Conservation (phyloP, 2,329 filamentous ascomycete species). For the Pestalotiopsis sp. region DNA sequence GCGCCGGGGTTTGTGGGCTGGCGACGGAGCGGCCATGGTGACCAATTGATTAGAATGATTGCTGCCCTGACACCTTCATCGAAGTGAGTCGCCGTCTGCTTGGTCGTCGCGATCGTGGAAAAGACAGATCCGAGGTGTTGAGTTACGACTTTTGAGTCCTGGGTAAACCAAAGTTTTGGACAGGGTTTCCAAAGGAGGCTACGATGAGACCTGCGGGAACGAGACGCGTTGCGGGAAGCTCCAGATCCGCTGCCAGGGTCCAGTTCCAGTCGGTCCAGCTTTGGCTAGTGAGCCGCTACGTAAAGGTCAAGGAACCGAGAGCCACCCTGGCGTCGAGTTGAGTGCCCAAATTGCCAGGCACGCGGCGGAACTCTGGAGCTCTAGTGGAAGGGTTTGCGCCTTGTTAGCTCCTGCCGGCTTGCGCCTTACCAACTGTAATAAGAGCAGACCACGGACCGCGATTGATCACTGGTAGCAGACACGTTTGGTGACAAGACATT, state of each 20-base stretch:
- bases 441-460: neutral
- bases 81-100: constrained; percentile 6
- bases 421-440: neutral
- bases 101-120: neutral
- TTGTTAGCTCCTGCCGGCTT: neutral
- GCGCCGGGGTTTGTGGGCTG: constrained; percentile 62
- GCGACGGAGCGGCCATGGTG: constrained; percentile 51
- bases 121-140: neutral
- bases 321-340: neutral
- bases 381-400: neutral
- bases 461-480: neutral
- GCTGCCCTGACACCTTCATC: constrained; percentile 20
- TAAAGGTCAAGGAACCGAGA: neutral
- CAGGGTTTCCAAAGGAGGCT: constrained; percentile 12
- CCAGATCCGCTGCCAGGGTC: constrained; percentile 1
- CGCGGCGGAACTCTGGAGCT: neutral
- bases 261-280: neutral
- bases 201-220: neutral
- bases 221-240: constrained; percentile 6
- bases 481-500: constrained; percentile 9
- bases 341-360: neutral
- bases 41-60: constrained; percentile 23
- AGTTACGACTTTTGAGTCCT: neutral
- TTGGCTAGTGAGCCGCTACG: neutral
- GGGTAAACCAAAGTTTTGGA: constrained; percentile 10